Percentiles rank a stretch among this genome's conserved stretches.
Conservation (phyloP, 805 yeast genomes). For the Nakazawaea wyomingensis region DNA sequence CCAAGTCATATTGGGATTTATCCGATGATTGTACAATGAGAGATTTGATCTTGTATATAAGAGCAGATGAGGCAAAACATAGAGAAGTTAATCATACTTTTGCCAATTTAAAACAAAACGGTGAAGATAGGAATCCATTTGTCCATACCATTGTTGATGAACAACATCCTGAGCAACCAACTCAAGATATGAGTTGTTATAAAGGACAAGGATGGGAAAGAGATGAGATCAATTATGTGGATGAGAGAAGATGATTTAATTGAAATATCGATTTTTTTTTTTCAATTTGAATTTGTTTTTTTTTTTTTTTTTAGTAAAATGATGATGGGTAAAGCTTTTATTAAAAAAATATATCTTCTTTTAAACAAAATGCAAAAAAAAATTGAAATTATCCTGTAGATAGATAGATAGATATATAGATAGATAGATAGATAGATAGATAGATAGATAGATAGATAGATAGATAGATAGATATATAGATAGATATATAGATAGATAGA, state of each 20-base stretch:
- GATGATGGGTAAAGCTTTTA: too few species aligned
- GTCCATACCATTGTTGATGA: constrained; percentile 36
- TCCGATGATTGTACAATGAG: constrained; percentile 44
- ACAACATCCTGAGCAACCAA: constrained; percentile 23
- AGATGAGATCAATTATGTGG: constrained; percentile 20
- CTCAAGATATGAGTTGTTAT: constrained; percentile 19
- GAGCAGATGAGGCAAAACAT: constrained; percentile 78
- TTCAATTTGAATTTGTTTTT: too few species aligned
- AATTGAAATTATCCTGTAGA: too few species aligned
- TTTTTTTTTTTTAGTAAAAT: too few species aligned
- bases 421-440: too few species aligned
- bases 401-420: too few species aligned
- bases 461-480: too few species aligned
- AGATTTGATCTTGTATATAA: constrained; percentile 54
- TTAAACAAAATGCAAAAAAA: too few species aligned
- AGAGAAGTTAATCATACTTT: constrained; percentile 76
- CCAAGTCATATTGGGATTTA: constrained; percentile 61
- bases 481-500: too few species aligned
- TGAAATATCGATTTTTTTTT: not conserved
- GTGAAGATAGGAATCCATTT: constrained; percentile 62
- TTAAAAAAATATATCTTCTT: too few species aligned
- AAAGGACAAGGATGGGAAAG: constrained; percentile 30
- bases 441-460: too few species aligned
- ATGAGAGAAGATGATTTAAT: constrained; percentile 1
- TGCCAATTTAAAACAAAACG: constrained; percentile 47